Conservation (phyloP, 768 basidiomycete species). For the Mycena kentingensis region DNA sequence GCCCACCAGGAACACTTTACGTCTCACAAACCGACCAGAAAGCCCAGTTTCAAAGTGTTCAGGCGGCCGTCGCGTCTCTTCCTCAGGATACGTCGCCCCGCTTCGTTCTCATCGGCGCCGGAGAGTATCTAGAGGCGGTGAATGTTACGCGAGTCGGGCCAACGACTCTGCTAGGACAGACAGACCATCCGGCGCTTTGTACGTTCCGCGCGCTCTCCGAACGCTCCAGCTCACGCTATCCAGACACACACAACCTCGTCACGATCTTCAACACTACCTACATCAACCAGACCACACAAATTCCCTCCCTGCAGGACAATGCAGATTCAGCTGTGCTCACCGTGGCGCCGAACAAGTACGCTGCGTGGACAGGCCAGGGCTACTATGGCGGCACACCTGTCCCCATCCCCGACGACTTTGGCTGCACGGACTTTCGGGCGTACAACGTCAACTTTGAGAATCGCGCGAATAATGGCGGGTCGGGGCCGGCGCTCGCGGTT, state of each 20-base stretch:
- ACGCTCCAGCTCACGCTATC: neutral
- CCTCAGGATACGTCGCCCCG: slow-evolving; percentile 14
- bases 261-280: slow-evolving; percentile 33
- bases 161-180: slow-evolving; percentile 29
- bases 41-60: slow-evolving; percentile 26
- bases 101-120: slow-evolving; percentile 32
- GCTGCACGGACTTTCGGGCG: slow-evolving; percentile 44
- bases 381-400: slow-evolving; percentile 37
- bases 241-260: slow-evolving; percentile 20
- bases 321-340: slow-evolving; percentile 46
- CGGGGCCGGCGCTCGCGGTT: slow-evolving; percentile 46
- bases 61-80: slow-evolving; percentile 28
- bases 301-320: slow-evolving; percentile 32
- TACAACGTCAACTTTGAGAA: slow-evolving; percentile 56
- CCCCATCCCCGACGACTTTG: slow-evolving; percentile 38
- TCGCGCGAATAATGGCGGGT: slow-evolving; percentile 39
- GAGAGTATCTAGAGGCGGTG: slow-evolving; percentile 34
- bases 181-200: slow-evolving; percentile 18
- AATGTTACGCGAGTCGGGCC: slow-evolving; percentile 35
- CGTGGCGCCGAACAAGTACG: slow-evolving; percentile 43
- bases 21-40: slow-evolving; percentile 34
- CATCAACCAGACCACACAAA: slow-evolving; percentile 32
- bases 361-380: slow-evolving; percentile 43
- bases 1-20: slow-evolving; percentile 25
- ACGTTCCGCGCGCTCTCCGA: neutral